Conservation (phyloP, 345 rosid genomes). For the Arabidopsis suecica region DNA sequence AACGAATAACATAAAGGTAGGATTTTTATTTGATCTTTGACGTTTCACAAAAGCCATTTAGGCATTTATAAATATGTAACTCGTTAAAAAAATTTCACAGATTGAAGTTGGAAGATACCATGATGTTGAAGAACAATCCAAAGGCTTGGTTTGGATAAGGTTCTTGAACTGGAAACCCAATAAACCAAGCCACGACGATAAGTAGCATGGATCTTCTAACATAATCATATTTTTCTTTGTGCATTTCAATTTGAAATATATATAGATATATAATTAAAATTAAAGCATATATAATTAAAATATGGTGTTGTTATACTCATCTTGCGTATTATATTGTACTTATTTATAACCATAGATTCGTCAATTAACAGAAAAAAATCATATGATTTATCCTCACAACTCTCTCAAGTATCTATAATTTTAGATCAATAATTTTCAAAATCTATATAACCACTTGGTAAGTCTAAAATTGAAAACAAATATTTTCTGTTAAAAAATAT, state of each 20-base stretch:
- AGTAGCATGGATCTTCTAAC: slow-evolving; percentile 34
- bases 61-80: neutral
- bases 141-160: slow-evolving; percentile 35
- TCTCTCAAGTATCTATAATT: neutral
- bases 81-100: slow-evolving; percentile 12
- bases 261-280: slow-evolving; percentile 24
- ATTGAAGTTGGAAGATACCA: slow-evolving; percentile 32
- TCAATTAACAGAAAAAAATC: neutral
- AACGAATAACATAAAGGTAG: slow-evolving; percentile 34
- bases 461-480: too few species aligned
- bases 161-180: slow-evolving; percentile 21
- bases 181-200: slow-evolving; percentile 29
- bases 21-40: neutral
- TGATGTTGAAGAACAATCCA: slow-evolving; percentile 33
- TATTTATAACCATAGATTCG: neutral
- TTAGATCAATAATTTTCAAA: neutral
- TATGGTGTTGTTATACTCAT: slow-evolving; percentile 15
- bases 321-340: slow-evolving; percentile 18
- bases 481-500: too few species aligned
- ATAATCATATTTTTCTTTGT: slow-evolving; percentile 16
- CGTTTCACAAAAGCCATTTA: neutral
- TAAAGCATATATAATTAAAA: slow-evolving; percentile 21
- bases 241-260: slow-evolving; percentile 29
- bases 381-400: neutral
- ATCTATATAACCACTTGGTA: too few species aligned